Evolutionary conservation across 2,329 filamentous ascomycete species (phyloP).

Genomic region (Chaetomiaceae sp.): DNA sequence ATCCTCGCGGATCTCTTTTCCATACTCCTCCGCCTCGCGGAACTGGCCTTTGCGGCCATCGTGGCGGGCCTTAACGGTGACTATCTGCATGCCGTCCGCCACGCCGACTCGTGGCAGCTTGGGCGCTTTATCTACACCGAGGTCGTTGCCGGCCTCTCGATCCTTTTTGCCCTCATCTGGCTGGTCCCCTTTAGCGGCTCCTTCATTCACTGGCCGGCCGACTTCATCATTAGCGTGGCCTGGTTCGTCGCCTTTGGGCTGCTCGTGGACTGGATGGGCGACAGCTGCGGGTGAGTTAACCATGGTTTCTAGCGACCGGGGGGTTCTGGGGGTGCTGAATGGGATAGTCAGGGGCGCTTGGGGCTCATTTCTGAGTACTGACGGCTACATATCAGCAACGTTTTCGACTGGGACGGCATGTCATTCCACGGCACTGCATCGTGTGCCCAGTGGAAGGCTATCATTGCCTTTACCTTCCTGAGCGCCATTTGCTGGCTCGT

Average conservation of each 20-base stretch:
- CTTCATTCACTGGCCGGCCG: constrained; percentile 67
- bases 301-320: too few relatives aligned
- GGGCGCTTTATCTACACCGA: constrained; percentile 72
- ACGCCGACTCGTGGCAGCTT: constrained; percentile 47
- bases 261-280: constrained; percentile 46
- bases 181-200: constrained; percentile 63
- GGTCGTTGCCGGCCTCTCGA: constrained; percentile 63
- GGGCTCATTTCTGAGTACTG: too few relatives aligned
- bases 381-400: constrained; percentile 28
- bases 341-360: too few relatives aligned
- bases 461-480: constrained; percentile 67
- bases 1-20: constrained; percentile 50
- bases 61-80: constrained; percentile 65
- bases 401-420: constrained; percentile 58
- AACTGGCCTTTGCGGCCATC: constrained; percentile 65
- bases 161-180: constrained; percentile 66
- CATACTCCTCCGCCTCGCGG: constrained; percentile 53
- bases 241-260: constrained; percentile 70
- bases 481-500: constrained; percentile 67
- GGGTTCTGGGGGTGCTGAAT: too few relatives aligned
- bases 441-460: constrained; percentile 68
- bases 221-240: constrained; percentile 61
- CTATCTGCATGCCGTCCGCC: constrained; percentile 51
- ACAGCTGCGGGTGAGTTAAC: constrained; percentile 38
- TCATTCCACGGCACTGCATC: constrained; percentile 40